Base-by-base conservation (phyloP, 2,329 filamentous ascomycete genomes). In the Dothidotthia symphoricarpi region DNA sequence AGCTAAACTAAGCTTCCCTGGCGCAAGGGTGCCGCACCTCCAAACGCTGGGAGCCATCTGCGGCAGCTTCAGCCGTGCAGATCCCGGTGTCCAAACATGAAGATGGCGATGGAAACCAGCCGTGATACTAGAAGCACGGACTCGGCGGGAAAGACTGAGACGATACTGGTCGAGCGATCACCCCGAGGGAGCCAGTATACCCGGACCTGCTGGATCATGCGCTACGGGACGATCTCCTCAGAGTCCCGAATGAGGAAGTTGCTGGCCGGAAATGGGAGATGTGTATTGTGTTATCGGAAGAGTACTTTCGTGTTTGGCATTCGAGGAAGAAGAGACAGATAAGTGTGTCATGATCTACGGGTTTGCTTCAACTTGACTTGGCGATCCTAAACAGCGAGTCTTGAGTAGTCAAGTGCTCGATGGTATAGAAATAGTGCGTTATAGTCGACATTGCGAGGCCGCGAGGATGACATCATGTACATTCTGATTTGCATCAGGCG, bases 301-400 rank as follows among this genome's bases (percentile, higher is more conserved):
- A 14, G 26, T 28, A 53, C 59, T 63, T 63, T 55, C 48, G 51
- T 42, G 59, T 63, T 61, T 63, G 44, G 47, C 35, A 61, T 58
- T 36, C 57, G 51, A 49, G 30, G 44, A 49, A 34, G 44, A 49
- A 34, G 42, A 16, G 29, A 35, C 38, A 25, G 19, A 22, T 9
- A 22, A 22, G 5, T 50, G 59, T 62, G 53, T 64, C 57, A 61
- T 44, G 34, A 45, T 37, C 45, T 42, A 50, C 45, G n/a, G n/a
- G n/a, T n/a, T n/a, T n/a, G 45, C 38, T 35, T 44, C 31, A 35
- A 33, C 47, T 47, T 50, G 31, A 51, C 45, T 49, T 51, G 51
- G 39, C 48, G 47, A 57, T 55, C 46, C 46, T n/a, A 57, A 63
- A 61, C 55, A 45, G 26, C 19, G 25, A 24, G 38, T 30, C 17